Evolutionary conservation across 2,329 filamentous ascomycete genomes (phyloP).

Genomic region (Colletotrichum australisinense): DNA sequence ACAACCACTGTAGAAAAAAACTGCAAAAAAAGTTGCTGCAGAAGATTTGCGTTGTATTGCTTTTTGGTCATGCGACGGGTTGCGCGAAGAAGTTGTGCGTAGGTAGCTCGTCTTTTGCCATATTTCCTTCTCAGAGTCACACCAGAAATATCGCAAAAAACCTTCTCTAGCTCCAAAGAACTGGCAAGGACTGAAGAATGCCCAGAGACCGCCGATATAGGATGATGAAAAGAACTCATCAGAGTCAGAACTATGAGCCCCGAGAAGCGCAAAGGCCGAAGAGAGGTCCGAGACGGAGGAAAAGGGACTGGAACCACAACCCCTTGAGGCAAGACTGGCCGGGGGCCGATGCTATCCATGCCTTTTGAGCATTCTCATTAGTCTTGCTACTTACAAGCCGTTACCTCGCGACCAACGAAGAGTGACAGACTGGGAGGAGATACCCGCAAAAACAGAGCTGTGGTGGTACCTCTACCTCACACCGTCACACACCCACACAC

Average conservation of each 20-base stretch:
- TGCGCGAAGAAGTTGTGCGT: neutral
- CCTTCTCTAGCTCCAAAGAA: neutral
- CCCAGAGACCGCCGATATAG: slow-evolving; percentile 26
- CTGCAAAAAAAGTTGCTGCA: slow-evolving; percentile 20
- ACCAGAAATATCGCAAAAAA: neutral
- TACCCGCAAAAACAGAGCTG: slow-evolving; percentile 13
- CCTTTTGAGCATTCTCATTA: neutral
- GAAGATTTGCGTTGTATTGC: slow-evolving; percentile 17
- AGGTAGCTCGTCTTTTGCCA: neutral
- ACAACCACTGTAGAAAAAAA: slow-evolving; percentile 18
- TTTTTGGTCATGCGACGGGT: neutral
- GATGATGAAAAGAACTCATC: slow-evolving; percentile 29
- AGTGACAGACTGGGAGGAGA: neutral
- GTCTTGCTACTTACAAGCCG: slow-evolving; percentile 25
- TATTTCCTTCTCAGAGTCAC: neutral
- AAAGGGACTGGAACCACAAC: neutral
- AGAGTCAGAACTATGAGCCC: neutral
- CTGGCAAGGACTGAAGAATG: neutral
- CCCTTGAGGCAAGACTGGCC: neutral
- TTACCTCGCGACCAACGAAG: neutral
- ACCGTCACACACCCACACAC: slow-evolving; percentile 10
- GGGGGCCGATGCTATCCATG: slow-evolving; percentile 22
- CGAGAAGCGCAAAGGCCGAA: slow-evolving; percentile 20
- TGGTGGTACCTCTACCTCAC: slow-evolving; percentile 24
- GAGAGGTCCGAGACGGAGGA: slow-evolving; percentile 26